phyloP scores from a whole-genome alignment of 2,329 filamentous ascomycete species.

The Penicillium paneum region DNA sequence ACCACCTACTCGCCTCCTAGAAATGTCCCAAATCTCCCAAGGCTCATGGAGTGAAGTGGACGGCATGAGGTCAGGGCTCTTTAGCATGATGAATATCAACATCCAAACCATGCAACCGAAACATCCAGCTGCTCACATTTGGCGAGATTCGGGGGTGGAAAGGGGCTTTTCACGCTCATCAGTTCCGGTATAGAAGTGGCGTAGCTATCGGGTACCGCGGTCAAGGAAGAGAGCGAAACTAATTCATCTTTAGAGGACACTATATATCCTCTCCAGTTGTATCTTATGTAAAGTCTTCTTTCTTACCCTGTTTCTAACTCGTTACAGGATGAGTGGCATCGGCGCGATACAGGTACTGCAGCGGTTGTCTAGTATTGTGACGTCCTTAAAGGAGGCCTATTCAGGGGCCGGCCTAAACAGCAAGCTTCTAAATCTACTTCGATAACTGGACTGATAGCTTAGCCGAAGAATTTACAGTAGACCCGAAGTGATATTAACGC shows the following conservation, averaged over 20 bases:
- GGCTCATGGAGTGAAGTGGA: constrained; percentile 14
- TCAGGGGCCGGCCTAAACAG: not conserved
- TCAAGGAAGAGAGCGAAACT: not conserved
- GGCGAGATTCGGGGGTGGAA: too few relatives aligned
- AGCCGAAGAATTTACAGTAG: not conserved
- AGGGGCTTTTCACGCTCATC: too few relatives aligned
- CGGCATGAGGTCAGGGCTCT: constrained; percentile 13
- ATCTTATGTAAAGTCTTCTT: not conserved
- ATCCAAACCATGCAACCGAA: not conserved
- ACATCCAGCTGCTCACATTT: not conserved
- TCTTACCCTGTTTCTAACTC: not conserved
- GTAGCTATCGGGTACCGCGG: not conserved
- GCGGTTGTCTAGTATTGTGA: not conserved
- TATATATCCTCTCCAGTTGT: not conserved
- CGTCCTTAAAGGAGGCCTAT: not conserved
- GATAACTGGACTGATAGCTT: not conserved
- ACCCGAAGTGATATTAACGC: not conserved
- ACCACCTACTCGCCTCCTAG: not conserved
- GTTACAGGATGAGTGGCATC: not conserved
- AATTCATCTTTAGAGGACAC: not conserved
- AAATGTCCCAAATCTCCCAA: not conserved
- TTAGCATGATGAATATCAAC: constrained; percentile 4
- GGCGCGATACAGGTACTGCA: not conserved
- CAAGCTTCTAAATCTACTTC: not conserved
- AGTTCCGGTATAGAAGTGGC: not conserved